These are phyloP conservation scores for Tremella yokohamensis DNA, from an alignment of 768 basidiomycete genomes.

Conservation along the genomic window DNA sequence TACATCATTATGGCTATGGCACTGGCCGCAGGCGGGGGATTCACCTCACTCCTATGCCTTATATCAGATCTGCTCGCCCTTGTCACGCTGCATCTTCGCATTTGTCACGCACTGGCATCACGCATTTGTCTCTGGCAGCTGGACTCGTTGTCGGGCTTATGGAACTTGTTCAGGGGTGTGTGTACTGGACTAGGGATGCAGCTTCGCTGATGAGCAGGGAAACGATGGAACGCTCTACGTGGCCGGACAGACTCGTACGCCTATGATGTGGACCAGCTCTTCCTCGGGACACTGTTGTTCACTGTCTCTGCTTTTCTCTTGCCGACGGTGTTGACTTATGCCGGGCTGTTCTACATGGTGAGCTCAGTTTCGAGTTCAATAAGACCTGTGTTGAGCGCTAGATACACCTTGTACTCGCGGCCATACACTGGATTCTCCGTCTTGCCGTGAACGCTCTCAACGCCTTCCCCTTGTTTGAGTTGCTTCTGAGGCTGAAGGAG, in stretches of 20 bases:
- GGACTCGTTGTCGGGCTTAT: conserved; percentile 63
- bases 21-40: conserved; percentile 47
- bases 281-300: conserved; percentile 71
- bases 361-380: conserved; percentile 40
- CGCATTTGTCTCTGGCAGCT: conserved; percentile 63
- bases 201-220: conserved; percentile 59
- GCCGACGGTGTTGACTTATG: conserved; percentile 80
- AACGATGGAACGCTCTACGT: conserved; percentile 79
- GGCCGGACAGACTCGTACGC: conserved; percentile 84
- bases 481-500: conserved; percentile 80
- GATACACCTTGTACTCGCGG: conserved; percentile 60
- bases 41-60: conserved; percentile 65
- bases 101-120: conserved; percentile 65
- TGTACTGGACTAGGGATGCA: not conserved
- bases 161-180: conserved; percentile 85
- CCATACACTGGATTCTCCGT: conserved; percentile 63
- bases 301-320: conserved; percentile 51
- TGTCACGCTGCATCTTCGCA: conserved; percentile 67
- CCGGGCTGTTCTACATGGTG: conserved; percentile 68
- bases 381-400: conserved; percentile 32
- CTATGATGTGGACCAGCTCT: conserved; percentile 86
- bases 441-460: conserved; percentile 75
- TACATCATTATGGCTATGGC: conserved; percentile 44
- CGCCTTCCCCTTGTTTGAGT: conserved; percentile 83
- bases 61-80: conserved; percentile 65